These are phyloP conservation scores for Aspergillus intermedius DNA, from an alignment of 2,329 filamentous ascomycete genomes.

Conservation along the genomic window DNA sequence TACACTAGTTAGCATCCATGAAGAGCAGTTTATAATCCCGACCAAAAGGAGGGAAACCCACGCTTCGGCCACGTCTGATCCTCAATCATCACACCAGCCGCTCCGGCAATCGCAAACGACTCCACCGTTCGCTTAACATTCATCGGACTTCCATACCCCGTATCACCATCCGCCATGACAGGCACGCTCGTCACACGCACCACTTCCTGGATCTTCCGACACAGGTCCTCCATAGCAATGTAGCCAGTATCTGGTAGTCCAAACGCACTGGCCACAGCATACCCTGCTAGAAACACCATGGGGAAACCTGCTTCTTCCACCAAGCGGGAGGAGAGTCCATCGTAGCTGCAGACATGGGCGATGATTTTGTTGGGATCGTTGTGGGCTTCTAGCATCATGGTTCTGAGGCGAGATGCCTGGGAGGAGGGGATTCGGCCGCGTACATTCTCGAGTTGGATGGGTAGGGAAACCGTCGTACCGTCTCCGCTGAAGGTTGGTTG, in stretches of 20 bases:
- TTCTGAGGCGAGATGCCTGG: conserved; percentile 30
- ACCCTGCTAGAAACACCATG: conserved; percentile 39
- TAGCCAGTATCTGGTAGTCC: conserved; percentile 46
- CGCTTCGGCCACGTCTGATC: conserved; percentile 42
- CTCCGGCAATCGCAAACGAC: conserved; percentile 37
- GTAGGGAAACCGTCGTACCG: neutral
- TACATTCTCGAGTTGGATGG: conserved; percentile 15
- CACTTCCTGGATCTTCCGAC: conserved; percentile 38
- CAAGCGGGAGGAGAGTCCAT: conserved; percentile 38
- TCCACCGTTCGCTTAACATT: conserved; percentile 43
- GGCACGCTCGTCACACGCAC: conserved; percentile 35
- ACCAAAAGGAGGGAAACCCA: conserved; percentile 4
- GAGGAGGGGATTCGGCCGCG: conserved; percentile 33
- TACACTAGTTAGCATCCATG: conserved; percentile 7
- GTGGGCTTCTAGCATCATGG: conserved; percentile 15
- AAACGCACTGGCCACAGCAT: conserved; percentile 33
- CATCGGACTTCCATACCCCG: conserved; percentile 45
- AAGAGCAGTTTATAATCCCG: no score
- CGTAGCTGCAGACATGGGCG: conserved; percentile 40
- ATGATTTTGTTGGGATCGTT: conserved; percentile 40
- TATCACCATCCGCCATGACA: conserved; percentile 43
- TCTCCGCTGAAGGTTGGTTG: neutral
- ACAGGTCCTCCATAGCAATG: conserved; percentile 34
- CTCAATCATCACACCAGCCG: conserved; percentile 38
- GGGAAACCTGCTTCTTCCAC: conserved; percentile 43